These are phyloP conservation scores for Peterozyma toletana DNA, from an alignment of 805 yeast genomes.

Conservation along the genomic window DNA sequence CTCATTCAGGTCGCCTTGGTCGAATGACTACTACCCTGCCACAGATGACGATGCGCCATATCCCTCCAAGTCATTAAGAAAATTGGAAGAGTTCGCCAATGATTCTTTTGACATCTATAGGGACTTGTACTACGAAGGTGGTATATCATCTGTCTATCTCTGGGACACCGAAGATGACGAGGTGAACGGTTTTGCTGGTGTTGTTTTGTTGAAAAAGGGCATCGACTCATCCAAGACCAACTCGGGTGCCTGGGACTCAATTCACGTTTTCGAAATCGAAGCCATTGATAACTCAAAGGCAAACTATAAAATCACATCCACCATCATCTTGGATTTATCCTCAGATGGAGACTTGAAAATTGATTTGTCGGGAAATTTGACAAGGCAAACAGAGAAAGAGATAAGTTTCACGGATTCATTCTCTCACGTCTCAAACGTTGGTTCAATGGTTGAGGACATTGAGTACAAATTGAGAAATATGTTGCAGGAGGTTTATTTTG, in stretches of 20 bases:
- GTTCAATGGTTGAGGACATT: slow-evolving; percentile 77
- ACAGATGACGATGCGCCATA: slow-evolving; percentile 66
- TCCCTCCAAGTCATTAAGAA: slow-evolving; percentile 62
- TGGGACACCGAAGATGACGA: slow-evolving; percentile 80
- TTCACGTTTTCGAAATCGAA: slow-evolving; percentile 81
- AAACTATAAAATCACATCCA: slow-evolving; percentile 72
- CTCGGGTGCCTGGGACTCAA: slow-evolving; percentile 79
- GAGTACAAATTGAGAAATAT: slow-evolving; percentile 82
- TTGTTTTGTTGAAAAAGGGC: slow-evolving; percentile 71
- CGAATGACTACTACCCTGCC: slow-evolving; percentile 60
- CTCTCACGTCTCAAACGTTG: slow-evolving; percentile 81
- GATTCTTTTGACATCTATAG: slow-evolving; percentile 89
- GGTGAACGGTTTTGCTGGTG: slow-evolving; percentile 77
- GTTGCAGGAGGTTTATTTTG: slow-evolving; percentile 91
- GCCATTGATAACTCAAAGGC: slow-evolving; percentile 32
- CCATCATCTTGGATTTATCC: slow-evolving; percentile 72
- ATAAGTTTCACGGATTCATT: slow-evolving; percentile 39
- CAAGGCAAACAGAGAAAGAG: slow-evolving; percentile 70
- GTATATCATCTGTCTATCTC: slow-evolving; percentile 78
- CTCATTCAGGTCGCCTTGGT: slow-evolving; percentile 87
- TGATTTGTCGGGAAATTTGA: slow-evolving; percentile 72
- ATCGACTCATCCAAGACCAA: slow-evolving; percentile 29
- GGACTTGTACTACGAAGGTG: slow-evolving; percentile 94
- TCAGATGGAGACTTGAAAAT: slow-evolving; percentile 22
- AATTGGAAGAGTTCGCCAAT: slow-evolving; percentile 74